phyloP scores from a whole-genome alignment of 2,329 filamentous ascomycete species.

The Berkeleyomyces basicola region DNA sequence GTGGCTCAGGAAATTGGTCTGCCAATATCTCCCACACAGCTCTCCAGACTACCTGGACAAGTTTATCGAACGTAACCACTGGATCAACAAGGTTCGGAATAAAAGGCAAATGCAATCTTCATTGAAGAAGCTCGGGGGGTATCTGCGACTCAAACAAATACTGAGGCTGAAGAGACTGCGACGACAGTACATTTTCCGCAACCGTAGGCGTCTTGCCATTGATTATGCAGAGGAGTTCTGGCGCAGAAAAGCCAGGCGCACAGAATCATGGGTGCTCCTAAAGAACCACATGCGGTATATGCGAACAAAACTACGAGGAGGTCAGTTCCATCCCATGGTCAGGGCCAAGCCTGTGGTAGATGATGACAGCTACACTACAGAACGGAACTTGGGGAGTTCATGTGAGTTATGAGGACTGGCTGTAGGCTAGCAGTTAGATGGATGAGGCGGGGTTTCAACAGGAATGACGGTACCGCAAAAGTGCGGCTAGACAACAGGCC shows the following conservation, averaged over 20 bases:
- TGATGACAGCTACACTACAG: background rate
- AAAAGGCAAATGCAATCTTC: background rate
- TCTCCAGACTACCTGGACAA: background rate
- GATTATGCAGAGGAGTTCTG: constrained; percentile 6
- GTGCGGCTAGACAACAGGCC: background rate
- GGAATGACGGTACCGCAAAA: background rate
- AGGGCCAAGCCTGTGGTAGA: background rate
- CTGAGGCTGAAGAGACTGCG: background rate
- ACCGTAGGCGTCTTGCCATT: constrained; percentile 3
- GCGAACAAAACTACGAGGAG: background rate
- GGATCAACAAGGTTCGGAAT: background rate
- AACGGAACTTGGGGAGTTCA: background rate
- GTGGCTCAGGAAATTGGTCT: constrained; percentile 20
- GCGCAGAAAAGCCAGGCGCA: background rate
- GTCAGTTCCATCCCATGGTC: background rate
- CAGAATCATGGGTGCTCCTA: constrained; percentile 8
- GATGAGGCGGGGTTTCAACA: background rate
- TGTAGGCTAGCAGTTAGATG: background rate
- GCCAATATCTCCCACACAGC: background rate
- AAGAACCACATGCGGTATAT: constrained; percentile 10
- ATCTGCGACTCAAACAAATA: background rate
- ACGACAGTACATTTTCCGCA: background rate
- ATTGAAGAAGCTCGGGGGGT: background rate
- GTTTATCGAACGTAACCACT: background rate
- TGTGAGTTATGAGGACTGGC: background rate